Base-by-base conservation (phyloP, 2,329 filamentous ascomycete species). In the Cladosporium velox region DNA sequence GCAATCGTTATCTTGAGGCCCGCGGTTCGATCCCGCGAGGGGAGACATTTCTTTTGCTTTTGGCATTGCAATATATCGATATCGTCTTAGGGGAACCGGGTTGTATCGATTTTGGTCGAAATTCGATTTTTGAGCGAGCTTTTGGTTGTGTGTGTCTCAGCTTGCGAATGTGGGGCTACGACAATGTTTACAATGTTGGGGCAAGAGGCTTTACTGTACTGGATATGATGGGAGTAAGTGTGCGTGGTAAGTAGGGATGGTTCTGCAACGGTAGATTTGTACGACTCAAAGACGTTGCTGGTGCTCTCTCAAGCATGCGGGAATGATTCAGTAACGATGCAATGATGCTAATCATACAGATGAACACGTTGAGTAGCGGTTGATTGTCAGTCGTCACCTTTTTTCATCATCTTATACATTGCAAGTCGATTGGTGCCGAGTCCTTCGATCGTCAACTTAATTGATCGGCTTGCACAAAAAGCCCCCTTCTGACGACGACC, bases 11-110 rank as follows among this genome's bases (percentile, higher is more conserved):
- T 67, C 66, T 67, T 65, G 63, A 67, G 66, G 66, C 59, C 66
- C 66, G 52, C 62, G 66, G 63, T 67, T 67, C 66, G 66, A 67
- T 65, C 66, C 66, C 66, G 66, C 49, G 66, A 65, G 61, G 66
- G 62, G 66, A 65, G 66, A 66, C 65, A 32, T 11, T 59, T 63
- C 24, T 64, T 63, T 64, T 59, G 34, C 28, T 49, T 14, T 26
- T 41, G 4, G 14, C 4, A 18, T 18, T 41, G 6, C 18, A 18
- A 1, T 41, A 14, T 41, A 41, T 41, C 15, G 35, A 41, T 41
- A 5, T 41, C 6, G 4, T 18, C 15, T 18, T 41, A 2, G 1
- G 6, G 35, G 18, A 41, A 41, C 15, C 35, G 35, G 15, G 15
- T 18, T 18, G 15, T 18, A 4, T 18, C 38, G 8, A 44, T 44